Base-by-base conservation (phyloP, 2,329 filamentous ascomycete genomes). In the Calonectria pauciramosa region DNA sequence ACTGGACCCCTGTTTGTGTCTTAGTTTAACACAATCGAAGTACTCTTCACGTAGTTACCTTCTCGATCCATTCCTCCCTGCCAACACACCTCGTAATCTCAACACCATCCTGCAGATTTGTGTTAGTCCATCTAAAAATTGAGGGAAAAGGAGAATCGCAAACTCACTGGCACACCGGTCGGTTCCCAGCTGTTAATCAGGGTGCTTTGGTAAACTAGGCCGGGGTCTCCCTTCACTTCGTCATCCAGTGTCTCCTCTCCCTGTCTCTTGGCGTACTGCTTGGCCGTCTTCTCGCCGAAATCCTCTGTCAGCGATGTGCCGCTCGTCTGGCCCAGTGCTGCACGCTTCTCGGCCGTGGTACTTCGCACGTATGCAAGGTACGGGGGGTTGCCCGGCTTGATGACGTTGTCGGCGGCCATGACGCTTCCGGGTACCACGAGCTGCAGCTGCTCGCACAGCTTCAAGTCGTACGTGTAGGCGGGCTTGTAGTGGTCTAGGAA, bases 401-500 rank as follows among this genome's bases (percentile, higher is more conserved):
- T 91, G 68, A 94, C 87, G 80, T 95, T 95, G 81, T 95, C 93
- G 1, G 93, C 93, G 0, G 90, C 92, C 26, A 94, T 84, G 0
- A 94, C 89, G 0, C 90, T 90, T 0, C 94, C 94, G 0, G 89
- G 87, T 0, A 86, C 87, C 4, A 97, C 87, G 44, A 96, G 82
- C 0, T 89, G 89, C 7, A 96, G 86, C 49, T 94, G 89, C 85
- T 97, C 95, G 82, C 93, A 95, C 0, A 96, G 88, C 85, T 95
- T 95, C 75, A 96, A 84, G 79, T 97, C 95, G 0, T 90, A 89
- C 0, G 90, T 91, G 82, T 96, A 97, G 0, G 92, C 90, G 0
- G 93, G 93, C 84, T 96, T 96, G 84, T 93, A 93, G 83, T 97
- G 95, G 80, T 97, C 95, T 44, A 97, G 86, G 83, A 97, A 96